phyloP scores from a whole-genome alignment of 345 rosid species.

The Populus alba region DNA sequence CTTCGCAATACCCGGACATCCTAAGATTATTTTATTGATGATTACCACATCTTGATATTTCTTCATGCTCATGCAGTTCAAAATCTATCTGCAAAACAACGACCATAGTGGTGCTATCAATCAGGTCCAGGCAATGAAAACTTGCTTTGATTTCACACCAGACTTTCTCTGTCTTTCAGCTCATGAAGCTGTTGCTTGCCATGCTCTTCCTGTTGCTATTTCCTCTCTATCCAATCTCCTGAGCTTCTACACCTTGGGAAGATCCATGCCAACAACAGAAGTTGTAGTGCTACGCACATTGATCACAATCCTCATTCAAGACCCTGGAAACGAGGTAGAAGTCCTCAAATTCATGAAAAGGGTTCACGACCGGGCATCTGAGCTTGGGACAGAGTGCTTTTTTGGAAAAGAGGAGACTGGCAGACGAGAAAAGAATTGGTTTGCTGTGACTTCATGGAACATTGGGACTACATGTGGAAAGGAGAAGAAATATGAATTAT shows the following conservation, averaged over 20 bases:
- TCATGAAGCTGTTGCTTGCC: constrained; percentile 94
- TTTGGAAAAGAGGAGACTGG: constrained; percentile 82
- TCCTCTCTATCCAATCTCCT: constrained; percentile 72
- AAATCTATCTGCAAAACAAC: constrained; percentile 64
- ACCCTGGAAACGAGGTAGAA: constrained; percentile 53
- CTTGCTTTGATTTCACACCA: constrained; percentile 77
- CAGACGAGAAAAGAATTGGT: constrained; percentile 76
- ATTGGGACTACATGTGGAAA: constrained; percentile 73
- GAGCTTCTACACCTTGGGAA: constrained; percentile 58
- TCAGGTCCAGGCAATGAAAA: constrained; percentile 73
- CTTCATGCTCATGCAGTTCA: constrained; percentile 60
- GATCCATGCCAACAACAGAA: constrained; percentile 64
- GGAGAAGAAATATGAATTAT: constrained; percentile 57
- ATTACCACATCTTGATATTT: constrained; percentile 17
- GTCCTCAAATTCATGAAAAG: constrained; percentile 55
- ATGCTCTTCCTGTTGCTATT: constrained; percentile 67
- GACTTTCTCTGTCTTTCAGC: constrained; percentile 83
- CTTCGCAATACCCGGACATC: neutral
- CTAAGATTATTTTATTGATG: constrained; percentile 16
- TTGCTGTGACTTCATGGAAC: constrained; percentile 85
- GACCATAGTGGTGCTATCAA: constrained; percentile 53
- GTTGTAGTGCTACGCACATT: constrained; percentile 81
- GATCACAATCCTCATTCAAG: constrained; percentile 61
- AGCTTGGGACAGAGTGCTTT: constrained; percentile 63
- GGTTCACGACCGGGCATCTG: constrained; percentile 56